Base-by-base conservation (phyloP, 257 asterid genomes). In the Oldenlandia corymbosa region DNA sequence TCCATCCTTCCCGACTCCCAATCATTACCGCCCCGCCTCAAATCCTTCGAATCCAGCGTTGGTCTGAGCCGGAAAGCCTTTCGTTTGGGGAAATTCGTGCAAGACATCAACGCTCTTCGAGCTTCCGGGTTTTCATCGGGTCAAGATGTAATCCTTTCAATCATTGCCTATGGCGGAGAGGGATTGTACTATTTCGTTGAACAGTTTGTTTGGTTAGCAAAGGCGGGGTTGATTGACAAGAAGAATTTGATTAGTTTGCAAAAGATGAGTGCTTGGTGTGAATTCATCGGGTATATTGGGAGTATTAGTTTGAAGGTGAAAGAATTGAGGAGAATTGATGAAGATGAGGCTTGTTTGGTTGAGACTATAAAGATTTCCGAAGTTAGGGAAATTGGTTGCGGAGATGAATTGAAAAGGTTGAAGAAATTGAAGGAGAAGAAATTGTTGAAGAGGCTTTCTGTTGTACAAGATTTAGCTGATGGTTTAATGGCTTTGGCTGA, bases 51-150 rank as follows among this genome's bases (percentile, higher is more conserved):
- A 54, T 87, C 99, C 0, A 85, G 87, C 75, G 84, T 90, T 62
- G 98, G 98, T 10, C 53, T 87, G 52, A 86, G 90, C 75, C 96
- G 98, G 31, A 88, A 88, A 69, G 98, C 96, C 64, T 91, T 91
- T 71, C 94, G 95, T 2, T 68, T 91, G 2, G 96, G 98, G n/a
- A 91, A 91, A 58, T 91, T 91, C 78, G 36, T 91, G n/a, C 98
- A 91, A 42, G 95, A 88, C 73, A 58, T 91, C 67, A 91, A 91
- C 76, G 80, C 90, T 20, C 60, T 91, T 28, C 91, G 96, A 60
- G 30, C 76, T 31, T 17, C 79, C 32, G 37, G 42, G 37, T 55
- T 67, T 58, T 14, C 64, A 0, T 72, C 81, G 4, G 58, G 58
- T 41, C 59, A 53, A n/a, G 80, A 75, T 62, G 28, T 77, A 31